A percentile compares a stretch with the other conserved stretches of the same genome.
Conservation (phyloP, 1,284 basidiomycete genomes). For the Cystobasidiaceae sp. region DNA sequence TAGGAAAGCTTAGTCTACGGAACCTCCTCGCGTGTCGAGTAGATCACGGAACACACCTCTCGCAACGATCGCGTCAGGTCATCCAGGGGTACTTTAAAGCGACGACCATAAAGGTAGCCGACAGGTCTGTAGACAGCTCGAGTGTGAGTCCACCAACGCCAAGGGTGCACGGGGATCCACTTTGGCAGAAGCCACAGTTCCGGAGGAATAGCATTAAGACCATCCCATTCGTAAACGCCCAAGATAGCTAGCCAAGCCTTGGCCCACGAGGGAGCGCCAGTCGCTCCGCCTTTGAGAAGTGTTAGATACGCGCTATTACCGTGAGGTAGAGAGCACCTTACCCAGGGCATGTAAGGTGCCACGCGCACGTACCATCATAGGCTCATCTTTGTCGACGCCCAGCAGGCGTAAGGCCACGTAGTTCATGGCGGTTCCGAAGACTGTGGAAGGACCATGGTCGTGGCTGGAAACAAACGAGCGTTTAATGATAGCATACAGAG, state of each 20-base stretch:
- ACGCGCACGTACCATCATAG: constrained; percentile 69
- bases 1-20: no score
- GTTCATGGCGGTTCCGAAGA: constrained; percentile 91
- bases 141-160: constrained; percentile 97
- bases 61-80: constrained; percentile 75
- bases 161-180: constrained; percentile 87
- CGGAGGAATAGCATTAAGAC: constrained; percentile 85
- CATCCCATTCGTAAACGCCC: constrained; percentile 94
- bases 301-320: no score
- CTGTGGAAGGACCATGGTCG: constrained; percentile 85
- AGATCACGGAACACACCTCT: constrained; percentile 55
- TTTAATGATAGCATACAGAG: not conserved
- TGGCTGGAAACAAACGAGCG: constrained; percentile 60
- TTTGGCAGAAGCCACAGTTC: constrained; percentile 93
- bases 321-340: constrained; percentile 42
- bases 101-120: constrained; percentile 73
- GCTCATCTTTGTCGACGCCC: constrained; percentile 75
- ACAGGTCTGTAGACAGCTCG: constrained; percentile 73
- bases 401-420: constrained; percentile 81
- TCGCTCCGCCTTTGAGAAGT: constrained; percentile 68
- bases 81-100: constrained; percentile 71
- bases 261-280: constrained; percentile 83
- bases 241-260: constrained; percentile 94
- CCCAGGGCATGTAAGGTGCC: constrained; percentile 72
- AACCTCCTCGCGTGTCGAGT: no score